Evolutionary conservation across 768 basidiomycete genomes (phyloP).

Genomic region (Russula compacta): DNA sequence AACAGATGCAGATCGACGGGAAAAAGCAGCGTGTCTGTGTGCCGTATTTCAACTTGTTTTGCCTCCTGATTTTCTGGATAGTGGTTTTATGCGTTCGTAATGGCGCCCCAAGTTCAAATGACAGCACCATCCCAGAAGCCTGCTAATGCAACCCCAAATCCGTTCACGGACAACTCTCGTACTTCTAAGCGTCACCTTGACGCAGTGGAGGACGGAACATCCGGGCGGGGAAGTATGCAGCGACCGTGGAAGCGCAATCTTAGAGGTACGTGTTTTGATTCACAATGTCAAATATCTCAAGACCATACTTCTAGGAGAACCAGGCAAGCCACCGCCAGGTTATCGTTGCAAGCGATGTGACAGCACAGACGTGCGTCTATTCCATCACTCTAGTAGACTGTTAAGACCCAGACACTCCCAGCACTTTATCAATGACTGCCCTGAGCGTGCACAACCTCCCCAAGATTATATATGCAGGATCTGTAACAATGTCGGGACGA

Average conservation of each 20-base stretch:
- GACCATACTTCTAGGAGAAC: conserved; percentile 24
- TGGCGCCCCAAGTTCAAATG: conserved; percentile 44
- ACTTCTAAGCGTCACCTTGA: conserved; percentile 44
- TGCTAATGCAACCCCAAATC: conserved; percentile 61
- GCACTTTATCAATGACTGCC: conserved; percentile 75
- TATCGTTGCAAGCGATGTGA: conserved; percentile 76
- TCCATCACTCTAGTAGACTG: background rate
- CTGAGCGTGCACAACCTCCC: conserved; percentile 64
- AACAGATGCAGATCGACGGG: conserved; percentile 37
- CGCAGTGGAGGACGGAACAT: conserved; percentile 48
- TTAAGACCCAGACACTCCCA: conserved; percentile 23
- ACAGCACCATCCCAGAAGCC: conserved; percentile 37
- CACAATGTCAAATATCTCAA: background rate
- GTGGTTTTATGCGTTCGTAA: conserved; percentile 98
- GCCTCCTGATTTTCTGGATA: conserved; percentile 26
- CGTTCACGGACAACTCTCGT: conserved; percentile 42
- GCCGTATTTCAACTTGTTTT: background rate
- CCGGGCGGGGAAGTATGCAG: conserved; percentile 56
- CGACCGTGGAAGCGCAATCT: conserved; percentile 50
- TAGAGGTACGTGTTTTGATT: conserved; percentile 34
- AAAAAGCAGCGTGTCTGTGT: conserved; percentile 80
- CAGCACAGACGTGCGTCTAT: conserved; percentile 50
- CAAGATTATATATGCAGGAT: conserved; percentile 84
- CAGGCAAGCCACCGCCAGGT: conserved; percentile 54
- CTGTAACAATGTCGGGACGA: conserved; percentile 52